Evolutionary conservation across 2,329 filamentous ascomycete species (phyloP), one percentile per base, ranked within the genome.

Genomic region (Chrysoporthe deuterocubensis): DNA sequence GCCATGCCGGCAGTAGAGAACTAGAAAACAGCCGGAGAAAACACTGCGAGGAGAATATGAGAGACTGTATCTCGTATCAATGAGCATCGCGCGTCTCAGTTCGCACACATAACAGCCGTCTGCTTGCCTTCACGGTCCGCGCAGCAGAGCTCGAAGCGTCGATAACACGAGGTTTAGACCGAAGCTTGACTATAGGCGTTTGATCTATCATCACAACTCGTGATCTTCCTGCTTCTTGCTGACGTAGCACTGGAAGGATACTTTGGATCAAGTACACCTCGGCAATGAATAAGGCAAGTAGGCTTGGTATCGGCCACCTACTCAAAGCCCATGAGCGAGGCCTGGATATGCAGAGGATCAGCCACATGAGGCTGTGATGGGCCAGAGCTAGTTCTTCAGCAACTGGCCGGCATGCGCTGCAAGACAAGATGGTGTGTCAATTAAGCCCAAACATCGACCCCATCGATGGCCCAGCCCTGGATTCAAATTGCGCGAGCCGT

Each of bases 401-500:
- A 64, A 57, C 34, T 56, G 60, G 61, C 67, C 65, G 56, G 32
- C 43, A 46, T 21, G 59, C 18, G 54, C 46, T 57, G 67, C 67
- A 62, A 57, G 18, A 56, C 65, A 61, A 65, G 67, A 5, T 21
- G 37, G 60, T 43, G 54, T 65, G 40, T 60, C 61, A 50, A 57
- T 54, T 40, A 60, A 60, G 14, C 9, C 21, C 4, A 26, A 26
- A 62, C 62, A 46, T 60, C 56, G 60, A 32, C 50, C 43, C 43
- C 21, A 37, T 44, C 64, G 59, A 50, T 37, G 34, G 52, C 64
- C 50, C 65, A 60, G 42, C 34, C 37, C 26, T 18, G n/a, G 37
- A 21, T 40, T 44, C 57, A 60, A 44, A 63, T 54, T 68, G 58
- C 62, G 61, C 62, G 68, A 69, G 64, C 68, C 62, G 68, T 62